Evolutionary conservation across 805 yeast species (phyloP), one percentile per base, ranked within the genome.

Genomic region (Saturnispora diversa): DNA sequence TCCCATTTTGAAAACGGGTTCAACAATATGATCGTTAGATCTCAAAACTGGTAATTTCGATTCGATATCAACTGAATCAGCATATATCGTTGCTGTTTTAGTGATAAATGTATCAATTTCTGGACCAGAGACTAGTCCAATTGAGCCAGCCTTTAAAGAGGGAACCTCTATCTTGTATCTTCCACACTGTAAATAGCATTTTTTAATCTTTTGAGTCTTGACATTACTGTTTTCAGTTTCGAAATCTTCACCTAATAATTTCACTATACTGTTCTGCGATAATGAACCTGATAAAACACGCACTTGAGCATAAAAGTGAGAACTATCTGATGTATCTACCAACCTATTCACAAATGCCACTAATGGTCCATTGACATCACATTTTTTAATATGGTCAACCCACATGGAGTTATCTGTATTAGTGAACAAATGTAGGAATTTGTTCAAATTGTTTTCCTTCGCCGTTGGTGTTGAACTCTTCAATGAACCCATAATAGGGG

Each of bases 1-100:
- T 1, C 94, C 87, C 3, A 90, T 73, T 52, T 86, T 85, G 51
- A 84, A 75, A 2, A 83, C 77, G 0, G 94, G 76, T 35, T 68
- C 63, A 6, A 65, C 58, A 3, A 77, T 56, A 44, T 66, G 69
- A 33, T 69, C 67, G 12, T 73, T 51, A 0, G 69, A 65, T 35
- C 56, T 63, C 46, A 71, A 66, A n/a, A 59, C 56, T 10, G 55
- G 52, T n/a, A 39, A 35, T 9, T 12, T n/a, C 16, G 9, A 21
- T 8, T 29, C 10, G 9, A 21, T 36, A 2, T 36, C 36, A 3
- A 55, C 55, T 3, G 54, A 43, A 4, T 41, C 33, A 7, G 58
- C 69, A 47, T 63, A 60, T 0, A 87, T 59, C 0, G 86, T 72
- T 1, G 82, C 90, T 5, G 74, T 65, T 50, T 81, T 84, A 13